These are phyloP conservation scores for Tilletia horrida DNA, from an alignment of 1,284 basidiomycete genomes.

Conservation along the genomic window DNA sequence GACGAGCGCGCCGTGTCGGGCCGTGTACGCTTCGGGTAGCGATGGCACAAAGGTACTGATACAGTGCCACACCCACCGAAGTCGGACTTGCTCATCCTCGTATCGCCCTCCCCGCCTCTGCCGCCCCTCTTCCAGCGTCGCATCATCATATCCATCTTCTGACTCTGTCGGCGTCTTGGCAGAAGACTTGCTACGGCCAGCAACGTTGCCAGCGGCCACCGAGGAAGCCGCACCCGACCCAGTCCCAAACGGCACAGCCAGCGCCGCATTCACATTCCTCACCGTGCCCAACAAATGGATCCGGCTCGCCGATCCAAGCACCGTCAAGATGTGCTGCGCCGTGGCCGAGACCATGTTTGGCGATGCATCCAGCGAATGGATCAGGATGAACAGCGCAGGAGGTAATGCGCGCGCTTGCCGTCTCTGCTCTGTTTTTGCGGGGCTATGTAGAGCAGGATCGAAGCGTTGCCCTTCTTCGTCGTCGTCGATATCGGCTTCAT, in stretches of 20 bases:
- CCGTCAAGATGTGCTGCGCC: background rate
- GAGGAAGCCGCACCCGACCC: background rate
- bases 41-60: conserved; percentile 13
- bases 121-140: background rate
- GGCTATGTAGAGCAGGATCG: too few relatives aligned
- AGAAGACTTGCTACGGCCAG: too few relatives aligned
- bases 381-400: conserved; percentile 11
- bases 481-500: background rate
- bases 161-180: too few relatives aligned
- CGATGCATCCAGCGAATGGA: conserved; percentile 8
- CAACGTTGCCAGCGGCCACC: too few relatives aligned
- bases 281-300: conserved; percentile 14
- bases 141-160: background rate
- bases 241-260: conserved; percentile 13
- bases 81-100: background rate
- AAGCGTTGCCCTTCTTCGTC: conserved; percentile 3
- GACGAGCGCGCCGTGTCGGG: background rate
- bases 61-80: conserved; percentile 15
- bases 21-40: conserved; percentile 9
- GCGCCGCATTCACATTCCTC: conserved; percentile 15
- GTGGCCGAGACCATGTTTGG: background rate
- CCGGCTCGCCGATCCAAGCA: background rate
- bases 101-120: too few relatives aligned
- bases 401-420: background rate
- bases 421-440: too few relatives aligned